Conservation (phyloP, 2,329 filamentous ascomycete species). For the Aspergillus nomiae region DNA sequence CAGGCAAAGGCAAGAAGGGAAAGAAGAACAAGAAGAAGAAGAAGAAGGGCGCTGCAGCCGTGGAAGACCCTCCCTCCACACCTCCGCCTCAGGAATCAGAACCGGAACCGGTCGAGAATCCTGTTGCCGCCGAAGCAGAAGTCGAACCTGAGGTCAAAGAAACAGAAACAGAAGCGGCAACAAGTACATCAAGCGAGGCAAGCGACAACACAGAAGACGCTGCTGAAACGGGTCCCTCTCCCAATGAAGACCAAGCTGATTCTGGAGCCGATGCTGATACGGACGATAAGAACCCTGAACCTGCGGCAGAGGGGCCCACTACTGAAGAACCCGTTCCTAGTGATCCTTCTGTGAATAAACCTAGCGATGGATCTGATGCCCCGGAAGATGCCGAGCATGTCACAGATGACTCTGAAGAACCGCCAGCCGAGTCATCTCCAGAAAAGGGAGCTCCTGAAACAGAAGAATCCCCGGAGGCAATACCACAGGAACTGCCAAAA, state of each 20-base stretch:
- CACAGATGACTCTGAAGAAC: conserved; percentile 11
- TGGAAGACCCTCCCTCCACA: conserved; percentile 40
- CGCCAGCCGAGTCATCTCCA: conserved; percentile 19
- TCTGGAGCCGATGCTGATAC: conserved; percentile 17
- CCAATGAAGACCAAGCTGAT: conserved; percentile 4
- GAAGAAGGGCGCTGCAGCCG: conserved; percentile 21
- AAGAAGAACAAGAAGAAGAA: conserved; percentile 37
- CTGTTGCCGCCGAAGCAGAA: conserved; percentile 5
- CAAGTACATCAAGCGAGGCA: conserved; percentile 15
- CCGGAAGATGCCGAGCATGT: conserved; percentile 14
- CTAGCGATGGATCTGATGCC: background rate
- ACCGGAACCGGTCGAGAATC: conserved; percentile 14
- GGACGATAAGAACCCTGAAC: conserved; percentile 1
- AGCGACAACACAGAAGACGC: conserved; percentile 12
- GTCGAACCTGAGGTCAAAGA: conserved; percentile 13
- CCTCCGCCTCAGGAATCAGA: conserved; percentile 31
- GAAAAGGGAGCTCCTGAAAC: conserved; percentile 6
- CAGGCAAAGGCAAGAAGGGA: conserved; percentile 14
- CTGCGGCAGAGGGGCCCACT: background rate
- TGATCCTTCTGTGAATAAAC: conserved; percentile 10
- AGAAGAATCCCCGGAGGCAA: conserved; percentile 6
- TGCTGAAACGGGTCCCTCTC: background rate
- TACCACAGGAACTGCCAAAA: conserved; percentile 15
- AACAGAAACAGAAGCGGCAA: background rate
- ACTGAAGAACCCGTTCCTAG: background rate